Base-by-base conservation (phyloP, 2,329 filamentous ascomycete genomes). In the Aureobasidium sp. region DNA sequence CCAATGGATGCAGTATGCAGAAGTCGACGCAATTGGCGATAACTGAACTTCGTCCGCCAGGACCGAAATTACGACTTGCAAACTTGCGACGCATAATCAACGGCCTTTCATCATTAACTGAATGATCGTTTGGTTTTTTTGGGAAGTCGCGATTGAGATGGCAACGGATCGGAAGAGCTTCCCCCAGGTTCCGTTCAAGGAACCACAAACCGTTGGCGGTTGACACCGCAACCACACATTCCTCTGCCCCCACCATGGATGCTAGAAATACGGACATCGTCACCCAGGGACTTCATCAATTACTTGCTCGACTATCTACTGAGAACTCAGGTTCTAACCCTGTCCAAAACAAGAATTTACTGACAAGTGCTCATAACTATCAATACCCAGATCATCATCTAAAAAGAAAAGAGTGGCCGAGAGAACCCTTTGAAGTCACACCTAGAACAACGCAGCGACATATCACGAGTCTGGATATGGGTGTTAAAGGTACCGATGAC, bases 1-100 rank as follows among this genome's bases (percentile, higher is more conserved):
- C 37, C 74, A 76, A 60, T 81, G 79, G 79, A 68, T 76, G 6
- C 78, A 80, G 66, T 79, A 78, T 62, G 75, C 77, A 13, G 77
- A 80, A 67, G 77, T 80, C 41, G 77, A 79, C 63, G 74, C 73
- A 10, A 62, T 58, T 10, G 63, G 53, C 17, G 59, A 66, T 15
- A 51, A 58, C 12, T 66, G 58, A 63, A n/a, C 34, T n/a, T 34
- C 7, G 32, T 9, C 27, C 36, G 36, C 26, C 44, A 32, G 3
- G 46, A 13, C 32, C 29, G 39, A 47, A 47, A 46, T 58, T 58
- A n/a, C 37, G 55, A 61, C 36, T 41, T 17, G 34, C 55, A 39
- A 7, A 6, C 23, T 42, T 26, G 55, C 32, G 55, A 47, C 55
- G 23, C 55, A 32, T 27, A 1, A 17, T 23, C n/a, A 61, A 61